Evolutionary conservation across 305 asterid genomes (phyloP).

Genomic region (Striga hermonthica): DNA sequence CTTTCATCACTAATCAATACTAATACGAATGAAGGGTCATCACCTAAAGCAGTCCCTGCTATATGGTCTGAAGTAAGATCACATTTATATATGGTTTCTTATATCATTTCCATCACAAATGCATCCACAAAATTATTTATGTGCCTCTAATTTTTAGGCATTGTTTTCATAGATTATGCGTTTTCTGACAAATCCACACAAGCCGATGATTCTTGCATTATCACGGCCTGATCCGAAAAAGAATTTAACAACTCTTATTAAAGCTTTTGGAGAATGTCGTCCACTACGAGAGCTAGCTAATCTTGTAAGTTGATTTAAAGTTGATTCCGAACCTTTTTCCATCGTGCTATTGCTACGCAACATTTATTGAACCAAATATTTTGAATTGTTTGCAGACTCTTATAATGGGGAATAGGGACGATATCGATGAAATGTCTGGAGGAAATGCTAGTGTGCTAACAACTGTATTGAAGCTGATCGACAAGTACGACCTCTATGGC

Average conservation of each 20-base stretch:
- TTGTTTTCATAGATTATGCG: slow-evolving; percentile 59
- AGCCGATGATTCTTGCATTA: slow-evolving; percentile 89
- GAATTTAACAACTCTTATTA: slow-evolving; percentile 72
- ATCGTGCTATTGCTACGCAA: background rate
- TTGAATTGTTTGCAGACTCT: slow-evolving; percentile 53
- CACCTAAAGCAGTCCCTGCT: slow-evolving; percentile 64
- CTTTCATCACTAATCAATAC: slow-evolving; percentile 44
- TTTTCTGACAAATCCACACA: slow-evolving; percentile 87
- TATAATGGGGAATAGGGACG: slow-evolving; percentile 89
- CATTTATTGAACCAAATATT: background rate
- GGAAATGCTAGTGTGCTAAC: slow-evolving; percentile 70
- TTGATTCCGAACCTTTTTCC: too few relatives aligned
- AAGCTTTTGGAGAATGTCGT: slow-evolving; percentile 95
- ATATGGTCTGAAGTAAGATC: slow-evolving; percentile 79
- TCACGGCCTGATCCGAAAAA: slow-evolving; percentile 95
- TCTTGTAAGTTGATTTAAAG: slow-evolving; percentile 51
- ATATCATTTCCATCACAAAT: background rate
- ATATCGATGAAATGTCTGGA: slow-evolving; percentile 76
- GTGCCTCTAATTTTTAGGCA: background rate
- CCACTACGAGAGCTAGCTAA: slow-evolving; percentile 86
- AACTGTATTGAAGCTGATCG: slow-evolving; percentile 72
- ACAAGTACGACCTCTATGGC: slow-evolving; percentile 84
- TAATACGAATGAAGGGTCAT: slow-evolving; percentile 41
- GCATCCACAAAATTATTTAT: too few relatives aligned
- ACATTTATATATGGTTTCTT: background rate